These are phyloP conservation scores for Boeremia exigua DNA, from an alignment of 2,329 filamentous ascomycete genomes.

Conservation along the genomic window DNA sequence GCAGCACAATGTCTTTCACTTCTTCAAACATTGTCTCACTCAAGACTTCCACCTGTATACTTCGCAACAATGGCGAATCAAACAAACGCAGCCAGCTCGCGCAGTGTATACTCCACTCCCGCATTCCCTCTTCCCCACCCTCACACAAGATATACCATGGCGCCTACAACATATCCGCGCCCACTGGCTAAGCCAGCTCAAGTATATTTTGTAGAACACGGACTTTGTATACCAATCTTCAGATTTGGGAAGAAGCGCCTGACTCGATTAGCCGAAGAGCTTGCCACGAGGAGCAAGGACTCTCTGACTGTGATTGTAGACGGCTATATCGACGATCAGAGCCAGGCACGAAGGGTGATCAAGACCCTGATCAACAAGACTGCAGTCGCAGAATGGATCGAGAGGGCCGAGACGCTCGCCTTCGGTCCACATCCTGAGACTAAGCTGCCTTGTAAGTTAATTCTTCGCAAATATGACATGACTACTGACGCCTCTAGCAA, in stretches of 20 bases:
- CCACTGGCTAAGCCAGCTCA: neutral
- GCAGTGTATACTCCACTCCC: neutral
- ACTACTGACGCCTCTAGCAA: neutral
- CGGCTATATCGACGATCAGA: conserved; percentile 12
- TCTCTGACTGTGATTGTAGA: conserved; percentile 19
- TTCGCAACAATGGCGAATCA: neutral
- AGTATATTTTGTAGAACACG: conserved; percentile 17
- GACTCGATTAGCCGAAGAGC: conserved; percentile 12
- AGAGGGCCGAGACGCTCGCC: conserved; percentile 27
- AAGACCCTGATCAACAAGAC: conserved; percentile 5
- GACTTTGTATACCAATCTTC: conserved; percentile 19
- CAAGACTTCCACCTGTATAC: neutral
- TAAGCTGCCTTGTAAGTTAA: conserved; percentile 2
- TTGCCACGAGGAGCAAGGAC: conserved; percentile 11
- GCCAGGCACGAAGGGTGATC: conserved; percentile 17
- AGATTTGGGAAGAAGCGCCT: conserved; percentile 13
- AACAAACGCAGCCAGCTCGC: conserved; percentile 1
- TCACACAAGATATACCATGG: neutral
- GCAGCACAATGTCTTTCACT: conserved; percentile 2
- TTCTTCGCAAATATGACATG: no score
- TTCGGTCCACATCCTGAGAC: conserved; percentile 22
- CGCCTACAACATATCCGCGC: neutral
- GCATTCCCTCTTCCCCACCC: neutral
- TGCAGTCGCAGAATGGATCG: conserved; percentile 28
- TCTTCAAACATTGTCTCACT: neutral